Percentiles rank a stretch among this genome's conserved stretches.
These are phyloP conservation scores for Pseudogymnoascus verrucosus DNA, from an alignment of 2,329 filamentous ascomycete species.

Conservation along the genomic window DNA sequence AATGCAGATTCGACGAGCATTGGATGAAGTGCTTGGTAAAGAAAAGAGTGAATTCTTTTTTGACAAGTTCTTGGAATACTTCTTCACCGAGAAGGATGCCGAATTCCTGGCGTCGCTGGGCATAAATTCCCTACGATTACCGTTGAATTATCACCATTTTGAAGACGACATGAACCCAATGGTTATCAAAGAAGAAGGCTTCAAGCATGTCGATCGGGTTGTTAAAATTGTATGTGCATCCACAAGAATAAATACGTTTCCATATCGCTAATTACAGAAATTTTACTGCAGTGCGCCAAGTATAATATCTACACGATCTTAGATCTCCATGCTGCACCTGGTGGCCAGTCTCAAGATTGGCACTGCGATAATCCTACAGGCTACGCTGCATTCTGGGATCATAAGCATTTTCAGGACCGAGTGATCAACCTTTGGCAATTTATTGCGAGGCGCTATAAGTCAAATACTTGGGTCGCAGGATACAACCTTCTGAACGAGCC, in stretches of 20 bases:
- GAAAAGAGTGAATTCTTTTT: slow-evolving; percentile 55
- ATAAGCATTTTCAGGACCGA: slow-evolving; percentile 39
- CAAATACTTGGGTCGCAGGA: slow-evolving; percentile 30
- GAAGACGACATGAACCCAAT: slow-evolving; percentile 44
- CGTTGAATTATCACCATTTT: slow-evolving; percentile 54
- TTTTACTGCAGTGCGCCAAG: slow-evolving; percentile 29
- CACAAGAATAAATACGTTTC: neutral
- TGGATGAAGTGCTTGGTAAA: slow-evolving; percentile 44
- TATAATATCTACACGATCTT: slow-evolving; percentile 38
- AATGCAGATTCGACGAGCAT: slow-evolving; percentile 44
- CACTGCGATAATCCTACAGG: slow-evolving; percentile 34
- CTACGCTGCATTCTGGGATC: slow-evolving; percentile 39
- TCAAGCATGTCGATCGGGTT: slow-evolving; percentile 41
- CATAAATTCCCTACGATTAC: slow-evolving; percentile 50
- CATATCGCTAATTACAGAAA: neutral
- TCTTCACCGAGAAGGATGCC: slow-evolving; percentile 51
- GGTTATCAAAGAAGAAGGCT: slow-evolving; percentile 39
- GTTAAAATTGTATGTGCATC: slow-evolving; percentile 27
- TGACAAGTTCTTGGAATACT: slow-evolving; percentile 39
- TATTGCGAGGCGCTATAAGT: slow-evolving; percentile 34
- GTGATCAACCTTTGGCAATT: slow-evolving; percentile 37
- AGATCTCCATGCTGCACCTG: slow-evolving; percentile 38
- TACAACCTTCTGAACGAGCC: slow-evolving; percentile 29
- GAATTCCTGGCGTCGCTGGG: slow-evolving; percentile 48
- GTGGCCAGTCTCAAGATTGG: slow-evolving; percentile 42